Conservation (phyloP, 2,329 filamentous ascomycete species). For the Fusarium floridanum region DNA sequence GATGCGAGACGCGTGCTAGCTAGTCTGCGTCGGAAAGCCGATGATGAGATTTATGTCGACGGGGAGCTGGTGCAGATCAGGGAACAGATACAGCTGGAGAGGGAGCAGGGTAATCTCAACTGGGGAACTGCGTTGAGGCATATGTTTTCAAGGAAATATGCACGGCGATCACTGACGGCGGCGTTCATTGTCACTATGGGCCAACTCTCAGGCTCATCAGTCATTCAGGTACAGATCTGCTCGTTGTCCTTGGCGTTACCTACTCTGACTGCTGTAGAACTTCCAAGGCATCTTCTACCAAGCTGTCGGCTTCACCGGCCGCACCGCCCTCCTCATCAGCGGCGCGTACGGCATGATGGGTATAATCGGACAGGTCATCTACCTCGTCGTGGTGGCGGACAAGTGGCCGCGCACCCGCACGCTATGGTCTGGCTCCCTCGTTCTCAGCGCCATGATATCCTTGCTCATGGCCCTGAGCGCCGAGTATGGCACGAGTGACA, state of each 20-base stretch:
- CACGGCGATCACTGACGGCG: background rate
- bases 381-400: slow-evolving; percentile 46
- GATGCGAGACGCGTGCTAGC: slow-evolving; percentile 20
- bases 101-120: background rate
- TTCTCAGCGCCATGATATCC: slow-evolving; percentile 37
- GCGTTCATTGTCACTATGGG: background rate
- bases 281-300: slow-evolving; percentile 50
- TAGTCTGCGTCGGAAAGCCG: background rate
- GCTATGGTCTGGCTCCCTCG: slow-evolving; percentile 31
- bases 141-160: background rate
- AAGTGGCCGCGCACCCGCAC: slow-evolving; percentile 44
- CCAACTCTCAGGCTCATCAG: background rate
- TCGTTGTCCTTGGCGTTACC: background rate
- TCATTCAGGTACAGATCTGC: slow-evolving; percentile 33
- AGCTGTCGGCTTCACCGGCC: slow-evolving; percentile 61
- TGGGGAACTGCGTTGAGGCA: background rate
- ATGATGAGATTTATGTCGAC: background rate
- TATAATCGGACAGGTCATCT: slow-evolving; percentile 47
- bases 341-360: slow-evolving; percentile 56
- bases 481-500: slow-evolving; percentile 19
- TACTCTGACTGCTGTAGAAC: slow-evolving; percentile 29
- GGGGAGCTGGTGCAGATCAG: background rate
- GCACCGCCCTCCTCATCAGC: slow-evolving; percentile 61
- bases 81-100: background rate
- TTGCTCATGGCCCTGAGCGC: slow-evolving; percentile 46